Base-by-base conservation (phyloP, 2,329 filamentous ascomycete genomes). In the Ophiosphaerella narmari region DNA sequence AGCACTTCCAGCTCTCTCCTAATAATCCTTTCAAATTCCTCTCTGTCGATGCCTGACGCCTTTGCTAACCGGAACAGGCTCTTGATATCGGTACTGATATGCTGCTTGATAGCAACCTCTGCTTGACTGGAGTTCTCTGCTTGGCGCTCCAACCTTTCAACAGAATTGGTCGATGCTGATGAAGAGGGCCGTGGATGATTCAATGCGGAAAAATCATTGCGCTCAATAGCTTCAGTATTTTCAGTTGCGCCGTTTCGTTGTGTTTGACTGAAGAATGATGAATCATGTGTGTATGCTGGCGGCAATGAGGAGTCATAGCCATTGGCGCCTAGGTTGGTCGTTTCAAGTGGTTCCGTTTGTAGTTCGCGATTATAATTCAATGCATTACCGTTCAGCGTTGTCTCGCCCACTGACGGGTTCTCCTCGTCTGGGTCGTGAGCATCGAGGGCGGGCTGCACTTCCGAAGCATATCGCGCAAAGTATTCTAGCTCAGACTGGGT, bases 361-460 rank as follows among this genome's bases (percentile, higher is more conserved):
- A 68, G 73, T 40, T 73, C 61, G 68, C 37, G 77, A 55, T 50
- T 77, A 67, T 66, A 60, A 39, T 54, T 52, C 13, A 84, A 66
- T 5, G 78, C 70, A 49, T 83, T 48, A 21, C 83, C 83, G 39
- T 80, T 77, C 29, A 86, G 70, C 0, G 82, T 83, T 5, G 82
- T 82, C 14, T 80, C 73, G 37, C 76, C 71, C 8, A 67, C 58
- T 12, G 75, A 77, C 1, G 78, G 65, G 16, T 72, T 66, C 37
- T 77, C 86, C 74, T 91, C 88, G 61, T 91, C 87, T n/a, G 89
- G 89, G 59, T 92, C 89, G 68, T 92, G 86, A 48, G 84, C 85
- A 71, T 93, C 90, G 79, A 93, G 85, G 29, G 89, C 89, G 2
- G 89, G 88, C 68, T 93, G 89, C 7, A 93, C 88, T 55, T 83